Percentiles rank a stretch among this genome's conserved stretches.
Evolutionary conservation across 768 basidiomycete genomes (phyloP).

Genomic region (Lentinula detonsa): DNA sequence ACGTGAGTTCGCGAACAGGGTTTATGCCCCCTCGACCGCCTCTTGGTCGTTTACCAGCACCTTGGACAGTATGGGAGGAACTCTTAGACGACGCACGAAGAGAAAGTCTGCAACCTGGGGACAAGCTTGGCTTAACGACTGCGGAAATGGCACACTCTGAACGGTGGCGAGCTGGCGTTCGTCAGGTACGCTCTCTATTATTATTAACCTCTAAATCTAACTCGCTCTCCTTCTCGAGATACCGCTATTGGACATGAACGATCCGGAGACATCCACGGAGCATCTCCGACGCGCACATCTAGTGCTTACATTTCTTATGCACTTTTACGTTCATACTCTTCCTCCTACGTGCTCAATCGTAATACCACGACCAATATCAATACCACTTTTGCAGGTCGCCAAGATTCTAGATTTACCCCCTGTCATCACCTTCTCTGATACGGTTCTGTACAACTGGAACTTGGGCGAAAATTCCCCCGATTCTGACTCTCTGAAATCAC

Average conservation of each 20-base stretch:
- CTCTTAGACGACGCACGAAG: slow-evolving; percentile 46
- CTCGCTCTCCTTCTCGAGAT: slow-evolving; percentile 23
- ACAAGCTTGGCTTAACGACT: slow-evolving; percentile 42
- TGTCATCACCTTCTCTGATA: slow-evolving; percentile 63
- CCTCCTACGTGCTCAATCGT: slow-evolving; percentile 41
- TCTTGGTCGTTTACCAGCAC: slow-evolving; percentile 50
- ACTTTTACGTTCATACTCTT: slow-evolving; percentile 72
- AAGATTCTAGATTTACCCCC: slow-evolving; percentile 76
- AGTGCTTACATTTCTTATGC: slow-evolving; percentile 67
- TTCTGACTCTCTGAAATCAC: slow-evolving; percentile 29
- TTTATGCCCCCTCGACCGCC: slow-evolving; percentile 89
- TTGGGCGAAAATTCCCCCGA: slow-evolving; percentile 25
- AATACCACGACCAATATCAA: slow-evolving; percentile 65
- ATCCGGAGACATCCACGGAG: slow-evolving; percentile 43
- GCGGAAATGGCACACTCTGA: slow-evolving; percentile 32
- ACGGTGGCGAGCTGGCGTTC: slow-evolving; percentile 22
- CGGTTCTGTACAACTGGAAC: slow-evolving; percentile 81
- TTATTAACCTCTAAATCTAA: background rate
- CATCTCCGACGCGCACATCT: slow-evolving; percentile 66
- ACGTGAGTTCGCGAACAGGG: slow-evolving; percentile 85
- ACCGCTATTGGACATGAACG: slow-evolving; percentile 47
- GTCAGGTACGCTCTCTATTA: slow-evolving; percentile 27
- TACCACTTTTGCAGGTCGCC: slow-evolving; percentile 76
- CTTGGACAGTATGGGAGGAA: slow-evolving; percentile 56
- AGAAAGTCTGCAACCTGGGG: slow-evolving; percentile 50